These are phyloP conservation scores for Arabidopsis lyrata DNA, from an alignment of 441 rosid species.

Conservation along the genomic window DNA sequence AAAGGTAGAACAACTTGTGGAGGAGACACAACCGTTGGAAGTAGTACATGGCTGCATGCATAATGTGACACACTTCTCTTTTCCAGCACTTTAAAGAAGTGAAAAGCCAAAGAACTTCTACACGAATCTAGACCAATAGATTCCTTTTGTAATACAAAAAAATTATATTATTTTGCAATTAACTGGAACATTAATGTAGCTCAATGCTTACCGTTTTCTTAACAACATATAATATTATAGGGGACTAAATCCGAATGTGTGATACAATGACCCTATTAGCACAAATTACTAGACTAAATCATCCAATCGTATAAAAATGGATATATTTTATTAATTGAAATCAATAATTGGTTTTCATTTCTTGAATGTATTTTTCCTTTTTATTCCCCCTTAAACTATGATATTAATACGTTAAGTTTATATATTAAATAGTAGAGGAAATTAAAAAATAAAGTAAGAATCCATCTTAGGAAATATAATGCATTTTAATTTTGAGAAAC, in stretches of 20 bases:
- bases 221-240: background rate
- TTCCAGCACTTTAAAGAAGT: slow-evolving; percentile 23
- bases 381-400: background rate
- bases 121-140: slow-evolving; percentile 24
- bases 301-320: background rate
- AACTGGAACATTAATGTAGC: background rate
- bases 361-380: background rate
- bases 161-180: background rate
- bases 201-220: background rate
- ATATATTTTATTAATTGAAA: background rate
- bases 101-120: slow-evolving; percentile 25
- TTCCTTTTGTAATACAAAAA: slow-evolving; percentile 4
- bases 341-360: background rate
- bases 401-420: background rate
- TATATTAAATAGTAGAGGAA: background rate
- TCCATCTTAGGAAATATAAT: background rate
- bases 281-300: background rate
- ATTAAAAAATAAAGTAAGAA: background rate
- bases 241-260: background rate
- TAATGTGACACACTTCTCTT: slow-evolving; percentile 41
- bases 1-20: slow-evolving; percentile 37
- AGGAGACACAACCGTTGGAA: slow-evolving; percentile 33
- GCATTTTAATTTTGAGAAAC: too few species aligned
- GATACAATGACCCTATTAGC: background rate
- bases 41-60: slow-evolving; percentile 37